phyloP scores from a whole-genome alignment of 148 eudicot genomes.

The Arbutus unedo region DNA sequence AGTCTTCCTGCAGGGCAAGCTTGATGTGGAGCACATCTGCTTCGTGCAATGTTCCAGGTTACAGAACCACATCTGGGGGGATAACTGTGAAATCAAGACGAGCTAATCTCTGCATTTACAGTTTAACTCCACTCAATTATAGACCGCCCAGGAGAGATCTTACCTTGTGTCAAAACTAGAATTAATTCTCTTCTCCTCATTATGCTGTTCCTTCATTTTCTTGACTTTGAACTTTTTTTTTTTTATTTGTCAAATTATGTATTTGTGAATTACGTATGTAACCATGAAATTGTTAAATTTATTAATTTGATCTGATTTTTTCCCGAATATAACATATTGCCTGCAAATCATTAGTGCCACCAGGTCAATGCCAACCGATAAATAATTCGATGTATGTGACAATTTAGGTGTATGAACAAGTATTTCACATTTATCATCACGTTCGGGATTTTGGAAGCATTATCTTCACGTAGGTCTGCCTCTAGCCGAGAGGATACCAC shows the following conservation, averaged over 20 bases:
- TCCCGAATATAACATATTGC: too few species aligned
- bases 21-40: constrained; percentile 45
- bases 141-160: constrained; percentile 56
- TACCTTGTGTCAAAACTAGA: constrained; percentile 54
- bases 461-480: too few species aligned
- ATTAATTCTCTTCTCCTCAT: neutral
- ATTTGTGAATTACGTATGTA: neutral
- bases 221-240: neutral
- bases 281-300: too few species aligned
- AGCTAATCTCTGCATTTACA: constrained; percentile 73
- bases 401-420: neutral
- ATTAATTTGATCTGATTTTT: too few species aligned
- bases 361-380: too few species aligned
- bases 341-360: too few species aligned
- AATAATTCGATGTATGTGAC: neutral
- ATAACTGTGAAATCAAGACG: constrained; percentile 56
- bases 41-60: constrained; percentile 73
- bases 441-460: neutral
- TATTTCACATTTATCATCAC: neutral
- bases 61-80: constrained; percentile 53
- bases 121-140: constrained; percentile 59
- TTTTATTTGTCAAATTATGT: neutral
- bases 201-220: neutral
- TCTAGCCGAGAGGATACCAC: too few species aligned
- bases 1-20: constrained; percentile 62